A percentile compares a stretch with the other conserved stretches of the same genome.
Evolutionary conservation across 2,329 filamentous ascomycete genomes (phyloP).

Genomic region (Calonectria henricotiae): DNA sequence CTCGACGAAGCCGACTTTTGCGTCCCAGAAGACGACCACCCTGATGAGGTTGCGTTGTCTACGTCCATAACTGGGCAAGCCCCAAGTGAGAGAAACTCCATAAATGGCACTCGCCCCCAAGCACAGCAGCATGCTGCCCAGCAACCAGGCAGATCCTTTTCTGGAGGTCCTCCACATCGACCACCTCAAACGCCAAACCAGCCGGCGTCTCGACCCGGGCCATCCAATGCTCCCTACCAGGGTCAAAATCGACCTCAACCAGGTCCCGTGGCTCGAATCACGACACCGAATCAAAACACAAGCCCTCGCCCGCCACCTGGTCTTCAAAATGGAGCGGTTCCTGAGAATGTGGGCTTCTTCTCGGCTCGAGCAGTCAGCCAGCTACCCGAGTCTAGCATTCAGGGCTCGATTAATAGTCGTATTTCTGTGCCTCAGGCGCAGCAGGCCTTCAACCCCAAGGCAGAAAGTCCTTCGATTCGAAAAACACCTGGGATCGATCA

Average conservation of each 20-base stretch:
- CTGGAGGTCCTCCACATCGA: conserved; percentile 42
- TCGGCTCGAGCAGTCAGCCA: conserved; percentile 78
- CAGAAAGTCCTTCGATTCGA: conserved; percentile 87
- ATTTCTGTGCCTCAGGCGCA: conserved; percentile 63
- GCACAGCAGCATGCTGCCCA: conserved; percentile 42
- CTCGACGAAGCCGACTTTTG: conserved; percentile 86
- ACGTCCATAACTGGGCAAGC: conserved; percentile 45
- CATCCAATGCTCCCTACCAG: conserved; percentile 45
- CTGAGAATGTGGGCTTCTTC: conserved; percentile 75
- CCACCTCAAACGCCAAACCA: conserved; percentile 58
- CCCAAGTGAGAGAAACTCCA: conserved; percentile 44
- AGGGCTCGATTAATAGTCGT: conserved; percentile 59
- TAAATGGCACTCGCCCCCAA: conserved; percentile 46
- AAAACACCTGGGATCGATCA: conserved; percentile 93
- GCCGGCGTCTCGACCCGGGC: conserved; percentile 47
- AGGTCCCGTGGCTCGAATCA: conserved; percentile 37
- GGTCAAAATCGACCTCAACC: conserved; percentile 49
- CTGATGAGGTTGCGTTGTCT: conserved; percentile 81
- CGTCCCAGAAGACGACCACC: conserved; percentile 78
- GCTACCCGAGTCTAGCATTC: conserved; percentile 64
- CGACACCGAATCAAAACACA: conserved; percentile 46
- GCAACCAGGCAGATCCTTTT: conserved; percentile 43
- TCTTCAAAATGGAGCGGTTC: conserved; percentile 45
- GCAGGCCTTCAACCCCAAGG: conserved; percentile 80
- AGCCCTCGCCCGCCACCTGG: conserved; percentile 54